Base-by-base conservation (phyloP, 1,284 basidiomycete species). In the Cryptococcus amylolentus region DNA sequence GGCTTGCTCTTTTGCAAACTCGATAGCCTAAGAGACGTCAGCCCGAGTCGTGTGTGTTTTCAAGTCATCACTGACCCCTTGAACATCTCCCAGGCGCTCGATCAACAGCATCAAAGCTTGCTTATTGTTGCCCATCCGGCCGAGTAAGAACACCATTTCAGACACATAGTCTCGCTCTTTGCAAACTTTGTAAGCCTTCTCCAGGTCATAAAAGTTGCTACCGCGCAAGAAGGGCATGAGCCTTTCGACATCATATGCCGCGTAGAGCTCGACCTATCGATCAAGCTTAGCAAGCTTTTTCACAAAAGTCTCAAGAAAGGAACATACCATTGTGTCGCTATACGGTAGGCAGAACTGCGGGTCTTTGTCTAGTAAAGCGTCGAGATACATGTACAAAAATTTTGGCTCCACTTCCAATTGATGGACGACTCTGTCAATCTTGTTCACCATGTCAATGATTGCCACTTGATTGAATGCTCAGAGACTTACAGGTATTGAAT, bases 121-220 rank as follows among this genome's bases (percentile, higher is more conserved):
- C 79, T 91, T 94, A 76, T 97, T 97, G 76, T 98, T 91, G 6
- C 96, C 96, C 88, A 98, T 97, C 10, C 91, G 85, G 0, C 96
- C 96, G 0, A 98, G 85, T 0, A 98, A 81, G 79, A 97, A 98
- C 7, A 99, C 95, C 89, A 96, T 96, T 78, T 98, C 96, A 0
- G 86, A 86, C 0, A 99, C 93, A 42, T 91, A 84, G 68, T 95
- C 92, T 40, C 86, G 84, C 58, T 86, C 83, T 66, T 87, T 85
- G 72, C 93, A 97, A 16, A 92, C 85, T 49, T 83, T 78, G 75
- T 93, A 95, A n/a, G 95, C 94, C 59, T 61, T 82, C 68, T 98
- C 94, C 5, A 98, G 83, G 70, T 85, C 91, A 75, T 98, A 98
- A 65, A 89, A 91, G 65, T 86, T 91, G 74, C 89, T 95, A 9